Base-by-base conservation (phyloP, 2,329 filamentous ascomycete species). In the Aspergillus hortae region DNA sequence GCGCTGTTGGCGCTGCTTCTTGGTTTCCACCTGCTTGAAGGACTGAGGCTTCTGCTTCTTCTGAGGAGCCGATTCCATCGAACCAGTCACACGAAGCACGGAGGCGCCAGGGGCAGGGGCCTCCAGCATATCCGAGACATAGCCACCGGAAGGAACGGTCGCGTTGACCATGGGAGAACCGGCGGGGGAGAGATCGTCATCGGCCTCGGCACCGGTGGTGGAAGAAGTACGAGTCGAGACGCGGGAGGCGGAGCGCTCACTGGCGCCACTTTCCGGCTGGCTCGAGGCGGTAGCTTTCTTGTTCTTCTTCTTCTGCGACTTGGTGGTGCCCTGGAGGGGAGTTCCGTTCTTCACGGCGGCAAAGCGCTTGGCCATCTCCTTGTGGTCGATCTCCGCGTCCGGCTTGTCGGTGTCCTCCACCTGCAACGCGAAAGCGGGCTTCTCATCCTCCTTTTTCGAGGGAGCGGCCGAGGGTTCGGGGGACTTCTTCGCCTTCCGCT, bases 1-100 rank as follows among this genome's bases (percentile, higher is more conserved):
- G 61, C 87, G 84, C 76, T 96, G 94, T 77, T 96, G 92, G 54
- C 91, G 86, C 77, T 95, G 90, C 80, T 96, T 96, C 87, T 96
- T 96, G 17, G 87, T 88, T 78, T 96, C 89, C 15, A 81, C 82
- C 45, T 82, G 80, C 70, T 89, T 85, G 58, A 82, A 78, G 38
- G 79, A 76, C 75, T 86, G 83, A 48, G 67, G 55, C 59, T 78
- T 74, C 63, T 81, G 77, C 74, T 85, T 85, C 74, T 86, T 82
- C 67, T 74, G 72, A 58, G 72, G 70, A 17, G 76, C 74, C 74
- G 55, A 49, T 7, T 58, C 84, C 68, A 74, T 81, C 64, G 72
- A 82, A 68, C 86, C 85, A 49, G 88, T 94, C 57, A 97, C 78
- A 56, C 89, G 89, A 56, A 96, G 78, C 44, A 95, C 84, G 0